These are phyloP conservation scores for Garcia nutans DNA, from an alignment of 345 rosid species.

Conservation along the genomic window DNA sequence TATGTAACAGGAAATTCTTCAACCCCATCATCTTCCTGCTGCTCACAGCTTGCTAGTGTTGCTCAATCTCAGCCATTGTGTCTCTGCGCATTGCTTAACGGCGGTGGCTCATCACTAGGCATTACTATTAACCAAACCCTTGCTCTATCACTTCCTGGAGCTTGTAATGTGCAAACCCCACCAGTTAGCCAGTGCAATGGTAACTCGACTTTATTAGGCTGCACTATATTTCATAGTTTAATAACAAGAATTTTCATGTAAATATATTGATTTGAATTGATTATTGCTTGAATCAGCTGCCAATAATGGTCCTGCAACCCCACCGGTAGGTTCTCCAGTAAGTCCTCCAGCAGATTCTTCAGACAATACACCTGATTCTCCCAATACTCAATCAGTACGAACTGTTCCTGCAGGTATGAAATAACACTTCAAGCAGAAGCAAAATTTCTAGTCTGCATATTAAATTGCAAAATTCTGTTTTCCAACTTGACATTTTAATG, in stretches of 20 bases:
- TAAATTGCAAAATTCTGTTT: neutral
- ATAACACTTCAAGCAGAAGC: neutral
- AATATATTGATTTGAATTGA: neutral
- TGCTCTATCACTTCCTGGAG: constrained; percentile 36
- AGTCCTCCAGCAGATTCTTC: constrained; percentile 32
- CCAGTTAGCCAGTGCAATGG: constrained; percentile 37
- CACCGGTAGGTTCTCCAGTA: constrained; percentile 25
- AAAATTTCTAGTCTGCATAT: neutral
- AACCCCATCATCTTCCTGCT: constrained; percentile 50
- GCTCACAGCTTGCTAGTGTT: constrained; percentile 44
- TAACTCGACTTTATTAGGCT: neutral
- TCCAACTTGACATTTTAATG: neutral
- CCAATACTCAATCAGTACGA: constrained; percentile 24
- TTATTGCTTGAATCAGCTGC: neutral
- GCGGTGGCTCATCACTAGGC: constrained; percentile 30
- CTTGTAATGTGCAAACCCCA: constrained; percentile 40
- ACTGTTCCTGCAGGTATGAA: constrained; percentile 30
- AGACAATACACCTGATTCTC: constrained; percentile 20
- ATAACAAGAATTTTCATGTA: neutral
- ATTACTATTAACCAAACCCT: constrained; percentile 37
- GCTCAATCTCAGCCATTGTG: constrained; percentile 50
- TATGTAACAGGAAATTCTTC: constrained; percentile 47
- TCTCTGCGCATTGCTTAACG: constrained; percentile 43
- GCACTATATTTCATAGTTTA: neutral
- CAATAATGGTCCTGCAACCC: constrained; percentile 9